phyloP scores from a whole-genome alignment of 2,329 filamentous ascomycete genomes.

The Fusarium annulatum region DNA sequence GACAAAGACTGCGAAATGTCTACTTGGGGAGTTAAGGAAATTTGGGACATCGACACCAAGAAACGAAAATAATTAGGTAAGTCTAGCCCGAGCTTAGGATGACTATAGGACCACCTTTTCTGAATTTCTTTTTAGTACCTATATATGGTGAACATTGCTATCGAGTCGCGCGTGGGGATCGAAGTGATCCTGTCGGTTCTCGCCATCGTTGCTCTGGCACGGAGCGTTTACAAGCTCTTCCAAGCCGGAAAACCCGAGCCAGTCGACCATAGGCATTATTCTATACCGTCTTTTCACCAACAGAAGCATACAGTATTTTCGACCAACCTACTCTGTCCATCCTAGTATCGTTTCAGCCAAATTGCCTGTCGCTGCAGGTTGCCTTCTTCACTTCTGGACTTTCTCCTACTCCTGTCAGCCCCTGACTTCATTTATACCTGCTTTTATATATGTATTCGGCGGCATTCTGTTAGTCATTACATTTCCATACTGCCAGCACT shows the following conservation, averaged over 20 bases:
- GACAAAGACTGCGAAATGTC: neutral
- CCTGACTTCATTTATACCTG: neutral
- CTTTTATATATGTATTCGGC: neutral
- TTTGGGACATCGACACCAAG: neutral
- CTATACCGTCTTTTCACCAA: conserved; percentile 27
- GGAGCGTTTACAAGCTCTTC: accelerated
- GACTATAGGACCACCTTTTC: neutral
- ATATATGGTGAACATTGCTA: neutral
- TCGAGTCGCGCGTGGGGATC: accelerated
- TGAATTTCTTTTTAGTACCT: neutral
- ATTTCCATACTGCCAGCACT: too few species aligned
- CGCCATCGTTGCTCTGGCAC: accelerated
- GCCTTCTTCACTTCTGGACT: neutral
- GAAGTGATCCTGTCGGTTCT: neutral
- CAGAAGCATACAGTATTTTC: neutral
- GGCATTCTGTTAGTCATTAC: accelerated
- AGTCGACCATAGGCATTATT: neutral
- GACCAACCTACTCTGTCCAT: conserved; percentile 1
- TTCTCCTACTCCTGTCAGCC: conserved; percentile 23
- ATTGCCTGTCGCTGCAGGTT: conserved; percentile 8
- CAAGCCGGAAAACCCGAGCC: accelerated
- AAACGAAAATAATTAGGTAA: accelerated
- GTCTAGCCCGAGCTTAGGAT: neutral
- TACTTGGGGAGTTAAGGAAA: accelerated
- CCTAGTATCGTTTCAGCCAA: conserved; percentile 22